phyloP scores from a whole-genome alignment of 192 early-diverging fungal species.

The Linnemannia hyalina region DNA sequence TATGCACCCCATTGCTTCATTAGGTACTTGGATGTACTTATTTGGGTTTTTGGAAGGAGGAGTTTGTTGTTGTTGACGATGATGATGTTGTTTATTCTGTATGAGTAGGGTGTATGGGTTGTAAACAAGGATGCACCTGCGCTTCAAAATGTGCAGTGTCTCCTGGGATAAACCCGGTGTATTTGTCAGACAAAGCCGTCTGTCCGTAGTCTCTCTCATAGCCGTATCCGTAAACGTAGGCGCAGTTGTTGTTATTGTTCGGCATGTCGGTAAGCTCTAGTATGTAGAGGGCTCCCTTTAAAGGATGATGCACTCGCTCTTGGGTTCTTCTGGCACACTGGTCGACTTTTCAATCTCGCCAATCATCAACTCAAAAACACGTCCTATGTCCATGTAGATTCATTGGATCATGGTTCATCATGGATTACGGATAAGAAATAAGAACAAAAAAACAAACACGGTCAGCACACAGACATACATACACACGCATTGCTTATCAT shows the following conservation, averaged over 20 bases:
- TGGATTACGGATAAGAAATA: neutral
- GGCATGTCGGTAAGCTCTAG: neutral
- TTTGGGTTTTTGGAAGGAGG: neutral
- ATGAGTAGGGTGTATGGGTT: neutral
- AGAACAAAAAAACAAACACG: neutral
- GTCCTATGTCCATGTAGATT: slow-evolving; percentile 36
- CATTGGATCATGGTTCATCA: neutral
- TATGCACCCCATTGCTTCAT: neutral
- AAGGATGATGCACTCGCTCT: slow-evolving; percentile 65
- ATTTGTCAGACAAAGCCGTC: neutral
- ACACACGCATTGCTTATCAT: neutral
- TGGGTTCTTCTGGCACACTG: slow-evolving; percentile 69
- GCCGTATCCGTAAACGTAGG: neutral
- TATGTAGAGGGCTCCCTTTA: slow-evolving; percentile 18
- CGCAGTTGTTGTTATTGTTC: neutral
- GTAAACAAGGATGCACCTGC: neutral
- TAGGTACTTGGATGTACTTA: neutral
- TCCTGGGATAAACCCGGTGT: neutral
- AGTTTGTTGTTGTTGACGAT: neutral
- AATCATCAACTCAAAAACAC: slow-evolving; percentile 88
- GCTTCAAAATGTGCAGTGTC: neutral
- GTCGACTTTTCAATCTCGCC: slow-evolving; percentile 85
- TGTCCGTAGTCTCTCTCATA: neutral
- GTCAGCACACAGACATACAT: neutral
- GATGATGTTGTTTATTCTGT: neutral